Evolutionary conservation across 1,284 basidiomycete genomes (phyloP).

Genomic region (Ustilago cynodontis): DNA sequence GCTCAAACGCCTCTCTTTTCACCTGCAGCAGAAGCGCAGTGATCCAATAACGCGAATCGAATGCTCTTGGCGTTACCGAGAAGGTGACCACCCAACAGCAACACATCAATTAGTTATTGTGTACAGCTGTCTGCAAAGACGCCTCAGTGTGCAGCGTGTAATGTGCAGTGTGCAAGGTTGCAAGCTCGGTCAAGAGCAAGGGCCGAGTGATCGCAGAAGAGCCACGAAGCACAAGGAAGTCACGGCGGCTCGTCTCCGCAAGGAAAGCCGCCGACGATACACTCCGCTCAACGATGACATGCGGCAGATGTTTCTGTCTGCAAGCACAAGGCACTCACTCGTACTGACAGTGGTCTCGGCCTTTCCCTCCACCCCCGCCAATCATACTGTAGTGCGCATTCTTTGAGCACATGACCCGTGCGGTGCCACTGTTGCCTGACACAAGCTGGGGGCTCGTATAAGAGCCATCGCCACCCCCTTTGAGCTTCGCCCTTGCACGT

Average conservation of each 20-base stretch:
- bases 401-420: slow-evolving; percentile 3
- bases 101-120: neutral
- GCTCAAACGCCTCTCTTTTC: neutral
- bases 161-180: neutral
- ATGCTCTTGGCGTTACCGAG: neutral
- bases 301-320: neutral
- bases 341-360: neutral
- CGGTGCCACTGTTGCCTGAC: neutral
- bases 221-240: neutral
- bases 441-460: neutral
- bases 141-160: too few species aligned
- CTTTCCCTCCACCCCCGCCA: slow-evolving; percentile 3
- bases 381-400: neutral
- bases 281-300: neutral
- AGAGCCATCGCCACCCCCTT: neutral
- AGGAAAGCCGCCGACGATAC: too few species aligned
- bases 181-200: neutral
- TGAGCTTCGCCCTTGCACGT: neutral
- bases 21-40: neutral
- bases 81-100: too few species aligned
- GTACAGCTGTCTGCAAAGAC: too few species aligned
- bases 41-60: slow-evolving; percentile 5
- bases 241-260: slow-evolving; percentile 6
- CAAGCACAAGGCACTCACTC: neutral
- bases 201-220: neutral